Conservation (phyloP, 495 filamentous ascomycete species). For the Hypomontagnella submonticulosa region DNA sequence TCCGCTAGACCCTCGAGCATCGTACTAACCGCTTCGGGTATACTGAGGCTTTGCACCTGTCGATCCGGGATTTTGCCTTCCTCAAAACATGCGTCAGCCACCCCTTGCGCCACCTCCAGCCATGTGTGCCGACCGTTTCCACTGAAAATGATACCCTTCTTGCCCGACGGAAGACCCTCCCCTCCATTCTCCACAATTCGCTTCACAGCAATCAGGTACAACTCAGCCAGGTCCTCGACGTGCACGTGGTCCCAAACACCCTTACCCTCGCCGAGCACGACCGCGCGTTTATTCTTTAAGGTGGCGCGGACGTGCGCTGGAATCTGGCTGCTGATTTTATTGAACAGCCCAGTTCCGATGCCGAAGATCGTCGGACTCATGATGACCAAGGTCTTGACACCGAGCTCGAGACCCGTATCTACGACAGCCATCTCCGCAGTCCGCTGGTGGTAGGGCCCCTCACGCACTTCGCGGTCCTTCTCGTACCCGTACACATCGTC, state of each 20-base stretch:
- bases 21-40: constrained; percentile 51
- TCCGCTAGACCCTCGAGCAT: constrained; percentile 21
- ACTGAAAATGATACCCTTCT: constrained; percentile 59
- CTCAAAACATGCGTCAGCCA: constrained; percentile 51
- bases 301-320: constrained; percentile 45
- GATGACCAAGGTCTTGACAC: constrained; percentile 60
- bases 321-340: constrained; percentile 55
- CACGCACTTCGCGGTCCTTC: constrained; percentile 46
- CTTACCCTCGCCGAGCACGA: constrained; percentile 54
- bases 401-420: constrained; percentile 49
- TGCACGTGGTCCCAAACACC: constrained; percentile 62
- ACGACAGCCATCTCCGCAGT: constrained; percentile 60
- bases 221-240: constrained; percentile 55
- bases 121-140: constrained; percentile 55
- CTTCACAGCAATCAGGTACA: constrained; percentile 51
- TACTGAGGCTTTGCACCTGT: constrained; percentile 46
- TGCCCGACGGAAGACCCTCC: constrained; percentile 51
- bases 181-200: constrained; percentile 48
- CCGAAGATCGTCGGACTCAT: constrained; percentile 63
- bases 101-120: constrained; percentile 50
- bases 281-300: constrained; percentile 44
- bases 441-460: constrained; percentile 55
- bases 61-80: constrained; percentile 47
- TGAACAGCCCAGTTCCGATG: constrained; percentile 56
- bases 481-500: constrained; percentile 58